Conservation (phyloP, 495 filamentous ascomycete genomes). For the Cenococcum geophilum region DNA sequence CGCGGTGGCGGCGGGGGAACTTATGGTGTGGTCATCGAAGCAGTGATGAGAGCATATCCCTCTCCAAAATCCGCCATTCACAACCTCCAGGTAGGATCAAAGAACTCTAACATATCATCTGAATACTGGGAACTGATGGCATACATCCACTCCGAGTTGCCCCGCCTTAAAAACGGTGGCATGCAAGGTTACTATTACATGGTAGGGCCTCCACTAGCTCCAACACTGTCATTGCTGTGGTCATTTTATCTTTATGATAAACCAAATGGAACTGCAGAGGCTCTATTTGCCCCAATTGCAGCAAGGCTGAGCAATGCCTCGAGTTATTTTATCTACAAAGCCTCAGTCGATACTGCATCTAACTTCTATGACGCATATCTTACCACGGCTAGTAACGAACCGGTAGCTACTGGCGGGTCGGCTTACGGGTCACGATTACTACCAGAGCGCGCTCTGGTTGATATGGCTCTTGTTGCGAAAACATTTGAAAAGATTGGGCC, state of each 20-base stretch:
- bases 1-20: constrained; percentile 8
- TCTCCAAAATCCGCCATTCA: constrained; percentile 9
- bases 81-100: constrained; percentile 6
- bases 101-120: constrained; percentile 6
- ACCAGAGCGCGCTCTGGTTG: constrained; percentile 8
- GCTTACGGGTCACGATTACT: constrained; percentile 24
- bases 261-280: constrained; percentile 20
- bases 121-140: constrained; percentile 24
- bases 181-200: constrained; percentile 29
- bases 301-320: neutral
- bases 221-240: constrained; percentile 13
- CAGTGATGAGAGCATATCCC: constrained; percentile 24
- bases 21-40: constrained; percentile 10
- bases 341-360: neutral
- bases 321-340: constrained; percentile 10
- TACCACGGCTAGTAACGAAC: constrained; percentile 2
- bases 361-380: constrained; percentile 13
- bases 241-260: constrained; percentile 23
- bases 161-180: constrained; percentile 21
- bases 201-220: constrained; percentile 14
- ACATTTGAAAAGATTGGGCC: constrained; percentile 16
- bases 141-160: constrained; percentile 19
- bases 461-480: constrained; percentile 14
- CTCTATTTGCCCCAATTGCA: constrained; percentile 15
- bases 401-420: constrained; percentile 15